Base-by-base conservation (phyloP, 176 grass and related monocot species). In the Lolium multiflorum region DNA sequence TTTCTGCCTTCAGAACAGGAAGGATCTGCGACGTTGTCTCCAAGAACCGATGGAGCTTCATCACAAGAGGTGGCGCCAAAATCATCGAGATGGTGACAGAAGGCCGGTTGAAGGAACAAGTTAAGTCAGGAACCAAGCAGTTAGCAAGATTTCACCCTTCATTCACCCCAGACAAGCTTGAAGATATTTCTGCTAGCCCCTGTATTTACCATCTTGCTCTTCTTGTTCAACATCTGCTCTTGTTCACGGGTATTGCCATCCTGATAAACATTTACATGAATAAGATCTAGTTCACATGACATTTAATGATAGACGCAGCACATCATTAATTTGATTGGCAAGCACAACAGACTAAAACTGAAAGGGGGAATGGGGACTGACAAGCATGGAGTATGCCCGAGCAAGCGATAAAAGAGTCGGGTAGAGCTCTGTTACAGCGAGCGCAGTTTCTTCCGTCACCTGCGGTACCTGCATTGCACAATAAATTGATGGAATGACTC, bases 151-250 rank as follows among this genome's bases (percentile, higher is more conserved):
- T 77, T 84, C 44, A 39, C 63, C 28, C 69, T 57, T 76, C 81
- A 18, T 57, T 76, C 81, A 18, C 70, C 79, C 90, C 94, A 96
- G 17, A 98, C 50, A 75, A 96, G 87, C 76, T 91, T 88, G 68
- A 94, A 99, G 76, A 96, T 96, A 25, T 94, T 99, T 91, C 59
- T 91, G 87, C 94, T 94, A 41, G 92, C 94, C 48, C 79, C 80
- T 24, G 72, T n/a, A 52, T 88, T 88, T 46, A 99, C 74, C 46
- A 78, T 74, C 28, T 78, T 84, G 79, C 60, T 92, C 81, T 90
- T 85, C 9, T 89, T 92, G 79, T 90, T 91, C 83, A 99, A 71
- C 97, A 99, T 77, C 82, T 88, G 85, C 83, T 92, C 87, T 72
- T 96, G 92, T 69, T 90, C 90, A 85, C 26, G 79, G 43, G 78